phyloP scores from a whole-genome alignment of 169 alveolate genomes.

The Plasmodium adleri region DNA sequence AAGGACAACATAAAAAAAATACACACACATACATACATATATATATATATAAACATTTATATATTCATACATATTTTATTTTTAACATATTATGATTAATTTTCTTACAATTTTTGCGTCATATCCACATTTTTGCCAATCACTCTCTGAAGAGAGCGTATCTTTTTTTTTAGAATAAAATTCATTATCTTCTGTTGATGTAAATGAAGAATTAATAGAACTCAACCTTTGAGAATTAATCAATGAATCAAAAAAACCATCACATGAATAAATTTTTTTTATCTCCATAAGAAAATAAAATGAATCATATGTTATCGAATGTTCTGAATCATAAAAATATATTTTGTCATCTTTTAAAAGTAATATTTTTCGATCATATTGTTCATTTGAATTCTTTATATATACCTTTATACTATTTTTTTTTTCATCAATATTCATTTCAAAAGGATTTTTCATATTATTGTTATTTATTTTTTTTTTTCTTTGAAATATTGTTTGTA shows the following conservation, averaged over 20 bases:
- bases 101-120: slow-evolving; percentile 67
- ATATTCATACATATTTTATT: neutral
- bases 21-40: neutral
- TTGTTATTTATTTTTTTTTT: neutral
- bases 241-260: slow-evolving; percentile 71
- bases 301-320: slow-evolving; percentile 65
- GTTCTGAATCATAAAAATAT: slow-evolving; percentile 49
- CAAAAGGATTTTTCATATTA: slow-evolving; percentile 3
- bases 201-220: slow-evolving; percentile 24
- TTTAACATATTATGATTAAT: neutral
- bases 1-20: neutral
- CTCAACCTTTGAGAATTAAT: slow-evolving; percentile 43
- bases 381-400: slow-evolving; percentile 32
- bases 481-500: neutral
- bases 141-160: slow-evolving; percentile 50
- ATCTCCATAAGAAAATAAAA: slow-evolving; percentile 73
- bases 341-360: slow-evolving; percentile 56
- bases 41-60: neutral
- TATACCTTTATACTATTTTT: slow-evolving; percentile 55
- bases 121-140: slow-evolving; percentile 76
- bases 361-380: slow-evolving; percentile 61
- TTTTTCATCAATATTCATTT: slow-evolving; percentile 33
- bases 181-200: slow-evolving; percentile 52
- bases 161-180: slow-evolving; percentile 18
- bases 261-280: slow-evolving; percentile 59